These are phyloP conservation scores for Echinosophora koreensis DNA, from an alignment of 306 rosid genomes.

Conservation along the genomic window DNA sequence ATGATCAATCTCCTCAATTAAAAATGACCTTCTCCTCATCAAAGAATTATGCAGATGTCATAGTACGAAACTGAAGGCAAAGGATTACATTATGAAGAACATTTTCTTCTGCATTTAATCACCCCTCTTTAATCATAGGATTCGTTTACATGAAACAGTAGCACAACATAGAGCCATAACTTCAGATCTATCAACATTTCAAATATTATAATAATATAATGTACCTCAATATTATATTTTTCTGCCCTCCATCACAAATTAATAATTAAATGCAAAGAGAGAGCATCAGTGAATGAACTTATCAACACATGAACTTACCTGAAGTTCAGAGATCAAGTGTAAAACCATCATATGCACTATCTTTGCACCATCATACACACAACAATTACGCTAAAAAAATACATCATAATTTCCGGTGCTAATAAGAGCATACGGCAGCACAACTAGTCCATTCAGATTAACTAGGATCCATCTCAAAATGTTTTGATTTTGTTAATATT, in stretches of 20 bases:
- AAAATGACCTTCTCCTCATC: conserved; percentile 28
- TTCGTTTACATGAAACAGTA: not conserved
- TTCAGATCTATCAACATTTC: not conserved
- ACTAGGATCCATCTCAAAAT: no score
- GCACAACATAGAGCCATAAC: not conserved
- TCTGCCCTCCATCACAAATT: not conserved
- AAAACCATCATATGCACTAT: conserved; percentile 57
- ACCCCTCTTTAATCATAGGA: not conserved
- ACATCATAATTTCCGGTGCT: not conserved
- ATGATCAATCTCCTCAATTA: not conserved
- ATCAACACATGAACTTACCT: conserved; percentile 70
- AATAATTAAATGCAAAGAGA: conserved; percentile 33
- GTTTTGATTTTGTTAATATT: no score
- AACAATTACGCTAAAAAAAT: no score
- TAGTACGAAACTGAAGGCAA: not conserved
- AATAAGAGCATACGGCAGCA: conserved; percentile 14
- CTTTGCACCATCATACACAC: conserved; percentile 24
- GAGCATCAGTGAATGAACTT: conserved; percentile 57
- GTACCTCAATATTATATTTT: not conserved
- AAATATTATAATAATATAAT: not conserved
- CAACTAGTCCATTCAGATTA: not conserved
- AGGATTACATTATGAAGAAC: not conserved
- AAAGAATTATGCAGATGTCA: not conserved
- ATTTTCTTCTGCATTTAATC: not conserved
- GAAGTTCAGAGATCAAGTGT: conserved; percentile 77